Conservation (phyloP, 495 filamentous ascomycete species). For the Cercophora sp. region DNA sequence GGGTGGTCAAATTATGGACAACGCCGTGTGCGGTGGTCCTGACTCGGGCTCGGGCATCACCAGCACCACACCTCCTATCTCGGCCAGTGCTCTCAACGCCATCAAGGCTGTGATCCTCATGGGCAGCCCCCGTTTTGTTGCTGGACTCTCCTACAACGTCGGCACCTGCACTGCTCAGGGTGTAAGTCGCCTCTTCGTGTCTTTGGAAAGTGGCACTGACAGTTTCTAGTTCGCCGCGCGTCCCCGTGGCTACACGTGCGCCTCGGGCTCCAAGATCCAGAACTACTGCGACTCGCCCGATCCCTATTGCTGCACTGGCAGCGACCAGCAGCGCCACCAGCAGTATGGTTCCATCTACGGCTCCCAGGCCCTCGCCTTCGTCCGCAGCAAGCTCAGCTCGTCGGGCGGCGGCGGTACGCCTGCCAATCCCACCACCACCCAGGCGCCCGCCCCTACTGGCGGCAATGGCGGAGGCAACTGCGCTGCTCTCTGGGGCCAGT, state of each 20-base stretch:
- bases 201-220: background rate
- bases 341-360: slow-evolving; percentile 54
- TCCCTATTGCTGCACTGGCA: slow-evolving; percentile 65
- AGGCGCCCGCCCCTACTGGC: background rate
- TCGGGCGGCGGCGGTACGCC: background rate
- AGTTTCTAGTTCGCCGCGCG: slow-evolving; percentile 51
- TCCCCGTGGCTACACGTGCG: slow-evolving; percentile 52
- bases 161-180: slow-evolving; percentile 54
- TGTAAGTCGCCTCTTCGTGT: slow-evolving; percentile 39
- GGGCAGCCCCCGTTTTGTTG: slow-evolving; percentile 55
- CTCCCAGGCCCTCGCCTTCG: slow-evolving; percentile 32
- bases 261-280: slow-evolving; percentile 46
- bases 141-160: slow-evolving; percentile 56
- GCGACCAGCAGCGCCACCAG: slow-evolving; percentile 54
- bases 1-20: slow-evolving; percentile 62
- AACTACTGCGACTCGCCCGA: slow-evolving; percentile 62
- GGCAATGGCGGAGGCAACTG: slow-evolving; percentile 13
- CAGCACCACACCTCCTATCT: slow-evolving; percentile 3
- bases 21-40: slow-evolving; percentile 57
- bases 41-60: slow-evolving; percentile 46
- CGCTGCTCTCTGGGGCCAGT: slow-evolving; percentile 27
- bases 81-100: slow-evolving; percentile 7
- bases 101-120: slow-evolving; percentile 60
- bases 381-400: slow-evolving; percentile 14
- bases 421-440: background rate